These are phyloP conservation scores for Helichrysum umbraculigerum DNA, from an alignment of 129 eudicot genomes.

Conservation along the genomic window DNA sequence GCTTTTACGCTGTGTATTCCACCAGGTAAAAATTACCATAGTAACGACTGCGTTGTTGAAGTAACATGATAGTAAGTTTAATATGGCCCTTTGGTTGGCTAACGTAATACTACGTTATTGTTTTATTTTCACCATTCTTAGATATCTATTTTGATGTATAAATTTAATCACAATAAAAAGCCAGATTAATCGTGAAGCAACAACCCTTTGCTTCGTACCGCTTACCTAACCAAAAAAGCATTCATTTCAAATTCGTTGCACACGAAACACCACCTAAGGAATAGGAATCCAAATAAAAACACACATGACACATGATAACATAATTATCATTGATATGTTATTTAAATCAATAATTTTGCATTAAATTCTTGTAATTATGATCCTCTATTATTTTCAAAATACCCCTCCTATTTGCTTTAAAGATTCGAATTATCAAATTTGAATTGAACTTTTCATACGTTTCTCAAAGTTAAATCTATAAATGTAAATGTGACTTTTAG, in stretches of 20 bases:
- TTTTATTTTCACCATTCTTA: too few species aligned
- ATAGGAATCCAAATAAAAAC: not conserved
- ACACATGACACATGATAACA: not conserved
- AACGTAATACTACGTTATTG: too few species aligned
- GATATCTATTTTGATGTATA: not conserved
- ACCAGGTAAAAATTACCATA: too few species aligned
- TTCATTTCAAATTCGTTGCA: conserved; percentile 19
- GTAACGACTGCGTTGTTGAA: too few species aligned
- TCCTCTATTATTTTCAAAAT: not conserved
- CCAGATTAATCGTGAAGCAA: conserved; percentile 16
- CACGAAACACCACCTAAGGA: conserved; percentile 13
- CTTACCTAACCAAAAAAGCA: conserved; percentile 22
- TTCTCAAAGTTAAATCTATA: too few species aligned
- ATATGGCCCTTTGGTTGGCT: too few species aligned
- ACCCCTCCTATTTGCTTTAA: not conserved
- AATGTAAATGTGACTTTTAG: too few species aligned
- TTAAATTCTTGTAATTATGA: not conserved
- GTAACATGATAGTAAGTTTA: too few species aligned
- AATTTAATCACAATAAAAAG: conserved; percentile 6
- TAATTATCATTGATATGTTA: conserved; percentile 6
- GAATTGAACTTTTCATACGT: not conserved
- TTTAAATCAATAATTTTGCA: not conserved
- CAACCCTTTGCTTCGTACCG: conserved; percentile 26
- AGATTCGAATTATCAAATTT: not conserved
- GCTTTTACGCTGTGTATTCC: too few species aligned